Conservation (phyloP, 179 eudicot species). For the Vitellaria paradoxa region DNA sequence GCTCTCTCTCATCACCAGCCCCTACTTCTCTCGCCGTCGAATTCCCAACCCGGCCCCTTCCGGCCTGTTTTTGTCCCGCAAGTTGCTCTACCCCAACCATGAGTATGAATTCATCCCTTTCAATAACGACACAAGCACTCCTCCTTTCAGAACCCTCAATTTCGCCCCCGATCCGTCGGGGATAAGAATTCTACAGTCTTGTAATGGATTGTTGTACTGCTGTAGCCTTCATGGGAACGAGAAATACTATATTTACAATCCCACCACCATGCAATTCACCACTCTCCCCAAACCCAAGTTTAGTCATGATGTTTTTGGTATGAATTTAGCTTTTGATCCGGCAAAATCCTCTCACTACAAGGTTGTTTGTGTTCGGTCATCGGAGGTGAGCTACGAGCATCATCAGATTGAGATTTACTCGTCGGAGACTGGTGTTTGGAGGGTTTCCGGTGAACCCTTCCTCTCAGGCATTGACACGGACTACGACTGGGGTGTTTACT, state of each 20-base stretch:
- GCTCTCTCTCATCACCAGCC: no score
- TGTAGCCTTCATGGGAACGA: not conserved
- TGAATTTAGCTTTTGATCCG: constrained; percentile 24
- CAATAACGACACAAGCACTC: not conserved
- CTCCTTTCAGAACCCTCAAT: not conserved
- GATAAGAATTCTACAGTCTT: constrained; percentile 12
- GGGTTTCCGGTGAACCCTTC: not conserved
- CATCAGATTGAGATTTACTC: constrained; percentile 18
- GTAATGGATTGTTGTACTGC: constrained; percentile 21
- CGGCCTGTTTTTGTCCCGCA: no score
- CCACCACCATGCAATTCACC: constrained; percentile 10
- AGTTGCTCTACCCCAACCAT: no score
- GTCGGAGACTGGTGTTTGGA: constrained; percentile 14
- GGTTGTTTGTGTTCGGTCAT: constrained; percentile 11
- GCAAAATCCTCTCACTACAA: constrained; percentile 20
- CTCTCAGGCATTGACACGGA: not conserved
- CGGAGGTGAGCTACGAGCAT: not conserved
- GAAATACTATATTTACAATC: constrained; percentile 23
- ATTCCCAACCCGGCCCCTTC: no score
- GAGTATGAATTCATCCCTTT: no score
- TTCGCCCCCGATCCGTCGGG: constrained; percentile 11
- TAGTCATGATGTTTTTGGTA: not conserved
- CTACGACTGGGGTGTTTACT: constrained; percentile 1
- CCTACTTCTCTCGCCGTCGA: no score
- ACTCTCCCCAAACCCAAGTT: no score